Evolutionary conservation across 352 stramenopile species (phyloP), one percentile per base, ranked within the genome.

Genomic region (Pythium volutum): DNA sequence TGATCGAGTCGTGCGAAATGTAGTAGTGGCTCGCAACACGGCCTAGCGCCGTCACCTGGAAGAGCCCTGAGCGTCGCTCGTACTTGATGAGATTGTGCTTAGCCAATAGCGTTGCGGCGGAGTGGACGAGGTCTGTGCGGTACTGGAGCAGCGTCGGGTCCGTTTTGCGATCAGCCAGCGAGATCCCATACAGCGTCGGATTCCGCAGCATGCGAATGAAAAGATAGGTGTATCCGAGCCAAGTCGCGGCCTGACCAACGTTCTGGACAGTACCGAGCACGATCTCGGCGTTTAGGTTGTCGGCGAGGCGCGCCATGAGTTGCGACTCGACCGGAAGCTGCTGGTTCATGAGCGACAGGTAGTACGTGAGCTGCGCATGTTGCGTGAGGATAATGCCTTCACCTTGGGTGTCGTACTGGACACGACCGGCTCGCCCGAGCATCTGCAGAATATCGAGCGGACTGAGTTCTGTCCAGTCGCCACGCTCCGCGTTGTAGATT

Each of bases 351-450:
- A 99, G 76, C 25, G 94, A 99, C 31, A 99, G 77, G 69, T 99
- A 99, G 73, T 99, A 99, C 49, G 98, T 98, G 39, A 99, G 75
- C 73, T 99, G 96, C 1, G 88, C 93, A 71, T 99, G 97, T 55
- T 98, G 89, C 7, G 98, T 99, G 68, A 99, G 97, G 74, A 99
- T 99, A 73, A 99, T 99, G 33, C 97, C 98, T 85, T 99, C 97
- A 31, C 93, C 91, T 64, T 96, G 87, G 3, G 84, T 98, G 73
- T 99, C 97, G 69, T 98, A 99, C 77, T 99, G 98, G 6, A 98
- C 95, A 68, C 97, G 89, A 69, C 98, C 97, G 26, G 98, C 97
- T 70, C 98, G 89, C 62, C 97, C 98, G 62, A 99, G 85, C 97
- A 99, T 99, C 71, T 99, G 97, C 53, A 99, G 69, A 43, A 99